Percentiles rank a stretch among this genome's conserved stretches.
Evolutionary conservation across 176 grass and related monocot species (phyloP).

Genomic region (Cocos nucifera): DNA sequence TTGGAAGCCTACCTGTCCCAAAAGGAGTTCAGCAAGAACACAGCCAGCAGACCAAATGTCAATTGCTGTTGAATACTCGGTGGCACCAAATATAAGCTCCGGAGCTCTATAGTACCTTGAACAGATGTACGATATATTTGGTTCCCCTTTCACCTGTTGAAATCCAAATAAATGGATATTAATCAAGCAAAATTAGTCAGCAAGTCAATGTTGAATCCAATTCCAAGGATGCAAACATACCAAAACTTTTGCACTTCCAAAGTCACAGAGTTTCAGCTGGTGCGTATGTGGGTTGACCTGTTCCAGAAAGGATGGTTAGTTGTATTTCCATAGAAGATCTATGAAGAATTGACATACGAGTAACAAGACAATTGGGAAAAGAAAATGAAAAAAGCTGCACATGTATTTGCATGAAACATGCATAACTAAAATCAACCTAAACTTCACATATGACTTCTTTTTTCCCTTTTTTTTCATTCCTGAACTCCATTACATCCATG

Average conservation of each 20-base stretch:
- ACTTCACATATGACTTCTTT: no score
- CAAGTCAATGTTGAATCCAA: not conserved
- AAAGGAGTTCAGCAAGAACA: constrained; percentile 57
- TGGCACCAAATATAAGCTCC: constrained; percentile 78
- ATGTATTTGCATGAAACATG: no score
- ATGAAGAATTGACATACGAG: not conserved
- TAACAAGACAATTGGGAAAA: no score
- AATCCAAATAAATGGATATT: constrained; percentile 10
- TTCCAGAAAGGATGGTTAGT: constrained; percentile 8
- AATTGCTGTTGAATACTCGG: constrained; percentile 65
- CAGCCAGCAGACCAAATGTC: constrained; percentile 77
- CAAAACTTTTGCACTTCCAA: constrained; percentile 77
- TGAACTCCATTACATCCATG: no score
- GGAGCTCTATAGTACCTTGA: constrained; percentile 71
- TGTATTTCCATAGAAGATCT: not conserved
- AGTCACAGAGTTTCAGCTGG: constrained; percentile 63
- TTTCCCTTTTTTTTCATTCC: no score
- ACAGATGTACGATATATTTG: constrained; percentile 78
- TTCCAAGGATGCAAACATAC: constrained; percentile 27
- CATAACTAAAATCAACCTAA: no score
- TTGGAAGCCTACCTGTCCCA: constrained; percentile 38
- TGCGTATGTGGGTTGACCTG: constrained; percentile 80
- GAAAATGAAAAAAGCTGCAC: no score
- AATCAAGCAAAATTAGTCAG: not conserved
- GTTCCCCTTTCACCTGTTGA: constrained; percentile 55